phyloP scores from a whole-genome alignment of 1,139 yeast genomes.

The Saccharomycopsis crataegensis region DNA sequence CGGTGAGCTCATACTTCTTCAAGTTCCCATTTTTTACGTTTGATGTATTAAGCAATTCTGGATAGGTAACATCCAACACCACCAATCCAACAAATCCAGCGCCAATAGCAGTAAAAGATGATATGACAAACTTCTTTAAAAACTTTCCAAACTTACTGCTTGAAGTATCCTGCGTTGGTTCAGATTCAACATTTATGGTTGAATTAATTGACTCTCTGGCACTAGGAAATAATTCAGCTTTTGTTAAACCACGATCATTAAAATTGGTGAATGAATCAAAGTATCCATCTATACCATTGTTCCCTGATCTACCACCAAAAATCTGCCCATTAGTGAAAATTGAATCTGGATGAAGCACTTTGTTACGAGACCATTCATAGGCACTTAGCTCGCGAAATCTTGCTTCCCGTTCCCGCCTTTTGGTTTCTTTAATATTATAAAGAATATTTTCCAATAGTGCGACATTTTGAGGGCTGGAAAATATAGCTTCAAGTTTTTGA shows the following conservation, averaged over 20 bases:
- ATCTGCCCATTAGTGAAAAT: neutral
- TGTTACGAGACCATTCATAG: conserved; percentile 19
- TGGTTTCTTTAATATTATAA: conserved; percentile 12
- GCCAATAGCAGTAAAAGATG: conserved; percentile 6
- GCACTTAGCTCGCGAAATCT: conserved; percentile 13
- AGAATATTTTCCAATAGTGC: conserved; percentile 15
- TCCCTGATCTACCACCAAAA: neutral
- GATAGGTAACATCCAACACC: conserved; percentile 8
- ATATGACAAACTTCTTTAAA: neutral
- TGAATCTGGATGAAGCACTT: conserved; percentile 13
- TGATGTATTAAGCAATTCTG: conserved; percentile 6
- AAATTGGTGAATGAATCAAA: neutral
- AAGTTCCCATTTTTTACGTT: neutral
- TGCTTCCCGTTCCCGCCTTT: conserved; percentile 8
- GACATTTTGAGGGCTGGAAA: conserved; percentile 13
- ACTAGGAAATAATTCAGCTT: neutral
- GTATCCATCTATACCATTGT: conserved; percentile 3
- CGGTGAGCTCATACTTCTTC: conserved; percentile 1
- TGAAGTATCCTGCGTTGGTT: neutral
- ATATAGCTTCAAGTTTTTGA: conserved; percentile 5
- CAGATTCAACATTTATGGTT: too few species aligned
- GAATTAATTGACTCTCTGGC: neutral
- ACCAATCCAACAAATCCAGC: conserved; percentile 13
- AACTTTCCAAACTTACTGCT: neutral
- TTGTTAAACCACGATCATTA: too few species aligned